Conservation (phyloP, 1,139 yeast genomes). For the Pichia sp. region DNA sequence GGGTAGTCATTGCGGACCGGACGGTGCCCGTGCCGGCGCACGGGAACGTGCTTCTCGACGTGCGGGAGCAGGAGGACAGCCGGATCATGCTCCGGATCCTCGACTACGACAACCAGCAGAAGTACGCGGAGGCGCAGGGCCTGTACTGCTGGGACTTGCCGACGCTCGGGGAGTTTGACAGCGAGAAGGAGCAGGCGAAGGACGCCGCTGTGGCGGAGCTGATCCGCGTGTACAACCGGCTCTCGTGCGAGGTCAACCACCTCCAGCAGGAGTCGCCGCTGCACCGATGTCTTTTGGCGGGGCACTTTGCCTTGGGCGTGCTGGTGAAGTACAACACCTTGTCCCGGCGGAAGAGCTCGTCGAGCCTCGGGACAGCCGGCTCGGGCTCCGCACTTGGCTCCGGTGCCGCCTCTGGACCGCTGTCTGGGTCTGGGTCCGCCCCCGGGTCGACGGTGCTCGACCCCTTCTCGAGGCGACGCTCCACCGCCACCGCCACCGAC, state of each 20-base stretch:
- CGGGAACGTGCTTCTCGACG: constrained; percentile 6
- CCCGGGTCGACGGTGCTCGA: not conserved
- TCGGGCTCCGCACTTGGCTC: not conserved
- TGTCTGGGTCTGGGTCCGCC: no score
- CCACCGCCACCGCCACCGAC: not conserved
- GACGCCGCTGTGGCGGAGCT: constrained; percentile 3
- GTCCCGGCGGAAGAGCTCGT: constrained; percentile 6
- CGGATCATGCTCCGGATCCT: constrained; percentile 7
- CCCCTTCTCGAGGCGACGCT: not conserved
- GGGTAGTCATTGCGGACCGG: constrained; percentile 4
- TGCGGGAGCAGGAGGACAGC: constrained; percentile 3
- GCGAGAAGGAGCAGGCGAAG: constrained; percentile 5
- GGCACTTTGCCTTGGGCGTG: constrained; percentile 11
- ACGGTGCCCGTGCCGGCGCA: not conserved
- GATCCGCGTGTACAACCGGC: constrained; percentile 5
- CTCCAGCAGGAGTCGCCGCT: constrained; percentile 12
- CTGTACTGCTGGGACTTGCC: constrained; percentile 3
- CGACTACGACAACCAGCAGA: not conserved
- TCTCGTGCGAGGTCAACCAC: not conserved
- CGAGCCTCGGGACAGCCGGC: not conserved
- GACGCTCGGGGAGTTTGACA: not conserved
- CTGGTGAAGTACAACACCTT: constrained; percentile 3
- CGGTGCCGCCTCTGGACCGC: not conserved
- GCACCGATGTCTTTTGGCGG: constrained; percentile 9
- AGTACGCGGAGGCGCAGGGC: not conserved